Percentiles rank a stretch among this genome's conserved stretches.
phyloP scores from a whole-genome alignment of 495 filamentous ascomycete species.

The Aspergillus conjunctus region DNA sequence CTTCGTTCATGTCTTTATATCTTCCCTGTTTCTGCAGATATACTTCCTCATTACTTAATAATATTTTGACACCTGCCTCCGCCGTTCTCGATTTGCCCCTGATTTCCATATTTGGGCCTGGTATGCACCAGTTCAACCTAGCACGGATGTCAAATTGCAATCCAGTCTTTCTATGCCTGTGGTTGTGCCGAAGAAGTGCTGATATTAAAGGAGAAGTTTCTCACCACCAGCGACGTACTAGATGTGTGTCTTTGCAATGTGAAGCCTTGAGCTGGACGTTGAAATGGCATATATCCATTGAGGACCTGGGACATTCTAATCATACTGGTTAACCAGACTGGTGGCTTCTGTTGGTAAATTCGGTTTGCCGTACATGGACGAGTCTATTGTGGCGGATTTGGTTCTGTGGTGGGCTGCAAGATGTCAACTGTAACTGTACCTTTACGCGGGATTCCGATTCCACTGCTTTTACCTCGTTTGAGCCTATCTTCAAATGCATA shows the following conservation, averaged over 20 bases:
- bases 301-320: constrained; percentile 46
- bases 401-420: background rate
- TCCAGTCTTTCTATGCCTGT: constrained; percentile 77
- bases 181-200: constrained; percentile 92
- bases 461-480: background rate
- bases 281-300: constrained; percentile 54
- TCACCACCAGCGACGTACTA: constrained; percentile 51
- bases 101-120: background rate
- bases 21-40: constrained; percentile 17
- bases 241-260: constrained; percentile 49
- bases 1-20: constrained; percentile 35
- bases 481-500: background rate
- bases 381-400: background rate
- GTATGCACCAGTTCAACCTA: constrained; percentile 33
- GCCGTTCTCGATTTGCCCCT: background rate
- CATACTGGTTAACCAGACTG: constrained; percentile 2
- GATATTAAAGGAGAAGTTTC: constrained; percentile 48
- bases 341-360: background rate
- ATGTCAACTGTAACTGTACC: background rate
- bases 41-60: constrained; percentile 35
- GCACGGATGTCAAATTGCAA: constrained; percentile 99
- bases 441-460: background rate
- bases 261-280: constrained; percentile 36
- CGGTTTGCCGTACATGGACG: background rate
- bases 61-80: constrained; percentile 16